phyloP scores from a whole-genome alignment of 148 eudicot species.

The Vaccinium vitisidaea region DNA sequence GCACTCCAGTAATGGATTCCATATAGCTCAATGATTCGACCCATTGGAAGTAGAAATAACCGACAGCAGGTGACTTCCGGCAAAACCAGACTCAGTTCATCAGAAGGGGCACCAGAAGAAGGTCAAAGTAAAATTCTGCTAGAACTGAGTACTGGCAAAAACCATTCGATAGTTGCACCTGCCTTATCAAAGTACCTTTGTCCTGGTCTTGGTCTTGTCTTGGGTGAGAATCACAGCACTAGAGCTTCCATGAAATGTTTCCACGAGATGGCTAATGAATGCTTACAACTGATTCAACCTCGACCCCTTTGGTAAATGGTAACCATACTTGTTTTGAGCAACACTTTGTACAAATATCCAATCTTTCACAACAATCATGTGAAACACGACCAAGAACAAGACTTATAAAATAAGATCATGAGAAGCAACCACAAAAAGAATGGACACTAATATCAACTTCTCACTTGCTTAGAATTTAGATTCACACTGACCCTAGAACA shows the following conservation, averaged over 20 bases:
- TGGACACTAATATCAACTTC: not conserved
- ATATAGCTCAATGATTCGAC: not conserved
- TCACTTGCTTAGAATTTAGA: not conserved
- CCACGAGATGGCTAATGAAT: not conserved
- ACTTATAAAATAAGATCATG: not conserved
- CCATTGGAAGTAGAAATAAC: not conserved
- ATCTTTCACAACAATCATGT: not conserved
- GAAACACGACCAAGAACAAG: not conserved
- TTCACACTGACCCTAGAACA: not conserved
- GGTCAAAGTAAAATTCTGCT: not conserved
- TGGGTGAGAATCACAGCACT: not conserved
- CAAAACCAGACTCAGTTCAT: not conserved
- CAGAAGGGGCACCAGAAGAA: not conserved
- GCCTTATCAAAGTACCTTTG: not conserved
- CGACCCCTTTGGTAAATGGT: not conserved
- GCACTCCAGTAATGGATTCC: not conserved
- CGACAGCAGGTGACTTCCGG: not conserved
- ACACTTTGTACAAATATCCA: not conserved
- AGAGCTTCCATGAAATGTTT: not conserved
- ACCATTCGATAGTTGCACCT: not conserved
- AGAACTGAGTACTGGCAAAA: not conserved
- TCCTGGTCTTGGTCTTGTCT: not conserved
- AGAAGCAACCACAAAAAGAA: constrained; percentile 1
- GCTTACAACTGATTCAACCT: not conserved
- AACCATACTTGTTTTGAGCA: not conserved